Conservation (phyloP, 345 rosid species). For the Capsella bursapastoris region DNA sequence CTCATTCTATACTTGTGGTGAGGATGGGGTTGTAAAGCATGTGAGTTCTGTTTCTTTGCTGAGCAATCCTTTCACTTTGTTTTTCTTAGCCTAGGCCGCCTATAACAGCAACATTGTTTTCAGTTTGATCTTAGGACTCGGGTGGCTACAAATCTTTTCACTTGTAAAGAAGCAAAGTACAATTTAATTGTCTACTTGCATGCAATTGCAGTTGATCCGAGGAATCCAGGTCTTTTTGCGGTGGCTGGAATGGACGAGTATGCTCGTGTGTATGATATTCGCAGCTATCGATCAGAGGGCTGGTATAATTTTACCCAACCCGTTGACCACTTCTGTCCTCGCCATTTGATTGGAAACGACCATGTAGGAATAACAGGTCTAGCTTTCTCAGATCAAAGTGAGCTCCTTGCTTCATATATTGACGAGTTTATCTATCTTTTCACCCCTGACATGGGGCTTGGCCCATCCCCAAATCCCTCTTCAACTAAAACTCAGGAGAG, state of each 20-base stretch:
- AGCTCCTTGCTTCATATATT: constrained; percentile 80
- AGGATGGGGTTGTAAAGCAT: constrained; percentile 86
- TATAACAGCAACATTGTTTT: constrained; percentile 30
- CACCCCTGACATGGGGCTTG: constrained; percentile 73
- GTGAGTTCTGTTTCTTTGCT: constrained; percentile 53
- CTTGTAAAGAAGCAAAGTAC: constrained; percentile 52
- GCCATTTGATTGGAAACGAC: constrained; percentile 61
- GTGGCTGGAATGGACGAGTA: constrained; percentile 88
- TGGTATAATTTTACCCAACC: constrained; percentile 69
- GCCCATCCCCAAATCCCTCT: constrained; percentile 60
- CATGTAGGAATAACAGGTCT: constrained; percentile 79
- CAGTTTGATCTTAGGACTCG: constrained; percentile 90
- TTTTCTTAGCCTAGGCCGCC: neutral
- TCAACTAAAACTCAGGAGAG: constrained; percentile 40
- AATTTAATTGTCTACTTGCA: constrained; percentile 55
- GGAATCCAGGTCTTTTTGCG: constrained; percentile 77
- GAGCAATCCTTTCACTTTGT: constrained; percentile 2
- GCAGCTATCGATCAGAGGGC: constrained; percentile 70
- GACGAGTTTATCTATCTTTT: constrained; percentile 84
- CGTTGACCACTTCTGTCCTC: constrained; percentile 70
- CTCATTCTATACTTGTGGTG: constrained; percentile 80
- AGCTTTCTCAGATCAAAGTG: constrained; percentile 85
- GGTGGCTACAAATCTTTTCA: constrained; percentile 71
- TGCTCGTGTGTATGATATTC: constrained; percentile 77
- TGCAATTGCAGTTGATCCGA: constrained; percentile 86